A percentile compares a stretch with the other conserved stretches of the same genome.
These are phyloP conservation scores for Annulohypoxylon bovei DNA, from an alignment of 495 filamentous ascomycete genomes.

Conservation along the genomic window DNA sequence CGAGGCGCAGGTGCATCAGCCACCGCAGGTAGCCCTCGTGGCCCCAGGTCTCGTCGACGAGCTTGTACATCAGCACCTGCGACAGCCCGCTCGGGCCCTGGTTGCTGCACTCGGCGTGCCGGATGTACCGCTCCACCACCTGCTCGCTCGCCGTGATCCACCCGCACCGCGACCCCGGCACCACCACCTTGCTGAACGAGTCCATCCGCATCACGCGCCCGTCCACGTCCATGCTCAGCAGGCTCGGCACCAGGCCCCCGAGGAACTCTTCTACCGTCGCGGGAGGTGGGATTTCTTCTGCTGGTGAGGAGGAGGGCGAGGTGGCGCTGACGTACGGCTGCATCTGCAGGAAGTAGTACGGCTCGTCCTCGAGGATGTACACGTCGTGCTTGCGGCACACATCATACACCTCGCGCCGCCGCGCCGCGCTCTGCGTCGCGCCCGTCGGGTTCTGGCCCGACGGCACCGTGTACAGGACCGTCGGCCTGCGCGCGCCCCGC, in stretches of 20 bases:
- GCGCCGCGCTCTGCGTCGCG: constrained; percentile 73
- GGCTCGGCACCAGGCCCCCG: constrained; percentile 63
- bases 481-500: constrained; percentile 72
- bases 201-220: constrained; percentile 78
- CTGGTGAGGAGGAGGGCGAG: constrained; percentile 40
- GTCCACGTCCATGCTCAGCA: constrained; percentile 72
- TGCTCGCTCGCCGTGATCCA: constrained; percentile 87
- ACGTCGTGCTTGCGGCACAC: constrained; percentile 84
- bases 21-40: constrained; percentile 91
- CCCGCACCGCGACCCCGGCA: constrained; percentile 77
- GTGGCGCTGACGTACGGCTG: constrained; percentile 82
- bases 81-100: constrained; percentile 87
- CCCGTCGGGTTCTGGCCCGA: constrained; percentile 95
- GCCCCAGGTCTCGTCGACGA: constrained; percentile 94
- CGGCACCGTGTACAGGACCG: constrained; percentile 82
- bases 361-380: constrained; percentile 92
- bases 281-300: not conserved
- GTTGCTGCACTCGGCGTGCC: constrained; percentile 78
- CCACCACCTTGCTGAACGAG: constrained; percentile 84
- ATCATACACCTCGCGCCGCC: constrained; percentile 76
- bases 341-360: constrained; percentile 98
- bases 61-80: constrained; percentile 84
- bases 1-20: constrained; percentile 83
- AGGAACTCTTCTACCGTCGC: constrained; percentile 57
- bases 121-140: constrained; percentile 79